phyloP scores from a whole-genome alignment of 805 yeast species.

The Huiozyma sinensis region DNA sequence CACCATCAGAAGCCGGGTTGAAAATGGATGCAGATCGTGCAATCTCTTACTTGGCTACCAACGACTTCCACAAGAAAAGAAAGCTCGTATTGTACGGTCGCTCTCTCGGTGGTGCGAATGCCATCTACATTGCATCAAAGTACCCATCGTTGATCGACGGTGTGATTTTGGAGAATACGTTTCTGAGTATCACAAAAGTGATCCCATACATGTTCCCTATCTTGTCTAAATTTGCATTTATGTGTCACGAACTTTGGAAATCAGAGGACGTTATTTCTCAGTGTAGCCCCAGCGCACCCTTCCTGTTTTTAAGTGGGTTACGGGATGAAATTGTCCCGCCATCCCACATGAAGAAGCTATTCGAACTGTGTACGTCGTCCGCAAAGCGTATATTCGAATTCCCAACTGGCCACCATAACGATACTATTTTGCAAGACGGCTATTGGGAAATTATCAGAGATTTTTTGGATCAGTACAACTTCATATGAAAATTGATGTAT shows the following conservation, averaged over 20 bases:
- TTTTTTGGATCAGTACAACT: slow-evolving; percentile 38
- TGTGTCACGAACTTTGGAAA: slow-evolving; percentile 79
- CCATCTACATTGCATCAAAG: slow-evolving; percentile 64
- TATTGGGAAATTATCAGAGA: slow-evolving; percentile 66
- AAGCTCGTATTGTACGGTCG: slow-evolving; percentile 67
- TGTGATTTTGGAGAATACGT: slow-evolving; percentile 77
- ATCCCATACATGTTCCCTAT: slow-evolving; percentile 67
- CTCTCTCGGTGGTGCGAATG: slow-evolving; percentile 92
- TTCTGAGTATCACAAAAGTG: slow-evolving; percentile 60
- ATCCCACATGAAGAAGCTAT: slow-evolving; percentile 56
- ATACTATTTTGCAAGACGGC: slow-evolving; percentile 60
- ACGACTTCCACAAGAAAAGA: slow-evolving; percentile 40
- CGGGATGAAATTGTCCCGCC: slow-evolving; percentile 92
- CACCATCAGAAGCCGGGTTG: slow-evolving; percentile 65
- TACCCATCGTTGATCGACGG: slow-evolving; percentile 45
- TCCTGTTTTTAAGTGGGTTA: slow-evolving; percentile 60
- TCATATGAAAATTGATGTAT: slow-evolving; percentile 3
- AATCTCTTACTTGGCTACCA: slow-evolving; percentile 44
- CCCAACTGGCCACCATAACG: slow-evolving; percentile 66
- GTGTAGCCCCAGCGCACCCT: slow-evolving; percentile 47
- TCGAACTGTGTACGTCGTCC: slow-evolving; percentile 38
- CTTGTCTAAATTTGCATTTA: slow-evolving; percentile 40
- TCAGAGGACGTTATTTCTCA: slow-evolving; percentile 49
- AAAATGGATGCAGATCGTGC: slow-evolving; percentile 74
- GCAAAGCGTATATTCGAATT: slow-evolving; percentile 46